Percentiles rank a stretch among this genome's conserved stretches.
phyloP scores from a whole-genome alignment of 2,329 filamentous ascomycete genomes.

The Zymoseptoria ardabiliae region DNA sequence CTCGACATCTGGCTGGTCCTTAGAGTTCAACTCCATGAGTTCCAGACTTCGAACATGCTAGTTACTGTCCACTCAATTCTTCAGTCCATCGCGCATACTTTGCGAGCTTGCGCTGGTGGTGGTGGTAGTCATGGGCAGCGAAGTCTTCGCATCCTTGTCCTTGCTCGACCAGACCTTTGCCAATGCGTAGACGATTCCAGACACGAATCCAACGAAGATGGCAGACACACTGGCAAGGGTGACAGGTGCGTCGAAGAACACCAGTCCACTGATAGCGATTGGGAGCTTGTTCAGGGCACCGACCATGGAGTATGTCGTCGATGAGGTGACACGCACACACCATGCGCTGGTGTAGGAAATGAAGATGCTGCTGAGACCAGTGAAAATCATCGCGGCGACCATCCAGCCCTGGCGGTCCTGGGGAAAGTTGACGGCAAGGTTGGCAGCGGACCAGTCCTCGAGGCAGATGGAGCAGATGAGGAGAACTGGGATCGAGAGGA shows the following conservation, averaged over 20 bases:
- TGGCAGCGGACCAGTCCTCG: constrained; percentile 86
- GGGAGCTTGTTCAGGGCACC: constrained; percentile 97
- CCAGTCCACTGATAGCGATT: constrained; percentile 80
- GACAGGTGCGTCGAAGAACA: constrained; percentile 93
- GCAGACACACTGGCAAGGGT: constrained; percentile 88
- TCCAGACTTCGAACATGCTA: background rate
- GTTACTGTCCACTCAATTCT: constrained; percentile 43
- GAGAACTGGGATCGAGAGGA: constrained; percentile 89
- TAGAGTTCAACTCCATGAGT: background rate
- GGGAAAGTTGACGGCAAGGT: constrained; percentile 84
- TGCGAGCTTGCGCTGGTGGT: constrained; percentile 71
- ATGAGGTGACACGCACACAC: constrained; percentile 96
- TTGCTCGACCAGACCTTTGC: constrained; percentile 77
- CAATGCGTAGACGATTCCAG: constrained; percentile 82
- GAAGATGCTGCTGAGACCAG: constrained; percentile 85
- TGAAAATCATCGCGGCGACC: constrained; percentile 85
- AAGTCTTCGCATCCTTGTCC: constrained; percentile 49
- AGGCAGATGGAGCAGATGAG: constrained; percentile 70
- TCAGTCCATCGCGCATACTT: constrained; percentile 80
- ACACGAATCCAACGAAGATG: constrained; percentile 84
- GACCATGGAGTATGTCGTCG: constrained; percentile 98
- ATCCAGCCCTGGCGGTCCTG: constrained; percentile 65
- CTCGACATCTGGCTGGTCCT: background rate
- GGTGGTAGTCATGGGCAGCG: constrained; percentile 41
- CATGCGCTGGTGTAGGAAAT: constrained; percentile 99